A percentile compares a stretch with the other conserved stretches of the same genome.
phyloP scores from a whole-genome alignment of 495 filamentous ascomycete species.

The Podospora bellae-mahoneyi region DNA sequence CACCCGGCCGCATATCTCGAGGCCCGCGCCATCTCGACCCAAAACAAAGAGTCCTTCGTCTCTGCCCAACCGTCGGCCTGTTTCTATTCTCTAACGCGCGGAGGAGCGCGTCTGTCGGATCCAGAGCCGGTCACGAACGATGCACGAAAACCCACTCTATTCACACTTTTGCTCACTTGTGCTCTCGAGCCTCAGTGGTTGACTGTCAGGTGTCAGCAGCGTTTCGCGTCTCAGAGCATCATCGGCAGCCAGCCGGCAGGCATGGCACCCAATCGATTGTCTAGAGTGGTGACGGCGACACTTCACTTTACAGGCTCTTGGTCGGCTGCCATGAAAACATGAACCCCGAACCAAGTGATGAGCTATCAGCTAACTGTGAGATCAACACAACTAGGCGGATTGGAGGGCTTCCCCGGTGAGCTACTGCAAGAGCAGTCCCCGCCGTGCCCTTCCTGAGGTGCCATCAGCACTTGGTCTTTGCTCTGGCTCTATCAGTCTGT shows the following conservation, averaged over 20 bases:
- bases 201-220: conserved; percentile 5
- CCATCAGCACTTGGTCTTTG: neutral
- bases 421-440: conserved; percentile 1
- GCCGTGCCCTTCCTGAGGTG: neutral
- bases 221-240: neutral
- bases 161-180: neutral
- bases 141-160: neutral
- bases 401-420: neutral
- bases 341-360: neutral
- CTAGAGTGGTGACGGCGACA: conserved; percentile 15
- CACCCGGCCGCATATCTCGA: conserved; percentile 38
- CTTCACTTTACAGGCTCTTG: conserved; percentile 12
- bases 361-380: conserved; percentile 6
- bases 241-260: conserved; percentile 1
- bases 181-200: neutral
- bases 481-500: conserved; percentile 6
- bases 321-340: neutral
- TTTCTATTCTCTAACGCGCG: conserved; percentile 35
- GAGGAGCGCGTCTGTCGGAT: conserved; percentile 32
- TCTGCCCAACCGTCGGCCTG: conserved; percentile 32
- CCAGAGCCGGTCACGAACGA: conserved; percentile 19
- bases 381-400: conserved; percentile 5
- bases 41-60: conserved; percentile 25
- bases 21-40: conserved; percentile 35
- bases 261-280: conserved; percentile 19